Percentiles rank a stretch among this genome's conserved stretches.
phyloP scores from a whole-genome alignment of 2,329 filamentous ascomycete species.

The Neonectria hederae region DNA sequence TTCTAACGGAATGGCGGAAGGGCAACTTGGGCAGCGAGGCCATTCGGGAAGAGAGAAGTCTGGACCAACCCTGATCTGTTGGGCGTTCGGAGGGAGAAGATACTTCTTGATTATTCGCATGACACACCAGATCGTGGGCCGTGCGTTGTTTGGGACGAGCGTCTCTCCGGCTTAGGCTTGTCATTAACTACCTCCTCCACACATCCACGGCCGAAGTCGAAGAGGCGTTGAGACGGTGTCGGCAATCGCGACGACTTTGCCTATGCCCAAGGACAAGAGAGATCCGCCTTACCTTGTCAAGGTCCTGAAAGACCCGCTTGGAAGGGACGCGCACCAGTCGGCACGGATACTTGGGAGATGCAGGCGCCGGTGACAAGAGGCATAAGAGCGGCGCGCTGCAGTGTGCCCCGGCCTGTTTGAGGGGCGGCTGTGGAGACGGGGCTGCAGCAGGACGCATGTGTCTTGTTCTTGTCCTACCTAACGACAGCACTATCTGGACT shows the following conservation, averaged over 20 bases:
- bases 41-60: conserved; percentile 2
- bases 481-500: conserved; percentile 13
- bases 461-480: conserved; percentile 29
- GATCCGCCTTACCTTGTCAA: conserved; percentile 18
- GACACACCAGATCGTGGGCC: conserved; percentile 5
- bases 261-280: background rate
- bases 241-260: conserved; percentile 17
- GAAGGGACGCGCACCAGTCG: conserved; percentile 22
- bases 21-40: background rate
- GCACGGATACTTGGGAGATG: conserved; percentile 10
- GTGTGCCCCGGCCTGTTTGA: conserved; percentile 9
- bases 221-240: conserved; percentile 5
- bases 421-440: conserved; percentile 18
- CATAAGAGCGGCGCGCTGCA: conserved; percentile 1
- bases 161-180: conserved; percentile 11
- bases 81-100: conserved; percentile 11
- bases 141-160: conserved; percentile 2
- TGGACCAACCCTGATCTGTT: background rate
- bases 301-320: conserved; percentile 5
- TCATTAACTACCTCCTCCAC: conserved; percentile 1
- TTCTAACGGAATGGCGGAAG: conserved; percentile 13
- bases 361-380: conserved; percentile 14
- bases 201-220: conserved; percentile 7
- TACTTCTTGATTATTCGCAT: conserved; percentile 12
- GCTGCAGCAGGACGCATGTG: conserved; percentile 25